Evolutionary conservation across 2,329 filamentous ascomycete genomes (phyloP), one percentile per base, ranked within the genome.

Genomic region (Ciborinia camelliae): DNA sequence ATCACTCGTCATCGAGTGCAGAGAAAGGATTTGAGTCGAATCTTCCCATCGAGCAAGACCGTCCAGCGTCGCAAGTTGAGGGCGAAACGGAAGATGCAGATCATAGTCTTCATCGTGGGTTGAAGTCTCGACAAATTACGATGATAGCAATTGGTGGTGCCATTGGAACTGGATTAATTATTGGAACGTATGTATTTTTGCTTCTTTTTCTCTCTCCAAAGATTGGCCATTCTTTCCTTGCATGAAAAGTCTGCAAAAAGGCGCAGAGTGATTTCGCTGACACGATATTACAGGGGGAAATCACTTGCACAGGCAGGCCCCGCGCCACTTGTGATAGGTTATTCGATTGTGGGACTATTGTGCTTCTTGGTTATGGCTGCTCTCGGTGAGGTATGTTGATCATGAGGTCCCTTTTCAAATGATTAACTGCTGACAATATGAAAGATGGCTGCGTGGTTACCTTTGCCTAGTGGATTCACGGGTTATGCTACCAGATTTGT

Each of bases 341-440:
- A 91, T 77, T 81, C 84, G 45, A 75, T 89, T 67, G 83, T 91
- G 69, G 89, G 89, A 69, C 77, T 88, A 54, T 77, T 95, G 66
- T 91, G 94, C 69, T 95, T 87, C 76, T 79, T 92, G 50, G 90
- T 95, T 70, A 92, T 95, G 90, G 87, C 87, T 65, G 88, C 85
- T 64, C 84, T 95, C 64, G 71, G 65, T 28, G 65, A 67, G 59
- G 59, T 72, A 68, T 60, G 67, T 18, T 23, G 18, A 43, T 60
- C n/a, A 30, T 43, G 2, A 20, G 43, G 23, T 58, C 63, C 43
- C 66, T 26, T 61, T 15, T 20, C 1, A 18, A 39, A 69, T 12
- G 91, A 90, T 68, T 90, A 94, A 77, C 10, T 39, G 20, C 62
- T 39, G 26, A 59, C 47, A 28, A 30, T 20, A 52, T 26, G n/a